Percentiles rank a stretch among this genome's conserved stretches.
These are phyloP conservation scores for Trametes villosa DNA, from an alignment of 768 basidiomycete genomes.

Conservation along the genomic window DNA sequence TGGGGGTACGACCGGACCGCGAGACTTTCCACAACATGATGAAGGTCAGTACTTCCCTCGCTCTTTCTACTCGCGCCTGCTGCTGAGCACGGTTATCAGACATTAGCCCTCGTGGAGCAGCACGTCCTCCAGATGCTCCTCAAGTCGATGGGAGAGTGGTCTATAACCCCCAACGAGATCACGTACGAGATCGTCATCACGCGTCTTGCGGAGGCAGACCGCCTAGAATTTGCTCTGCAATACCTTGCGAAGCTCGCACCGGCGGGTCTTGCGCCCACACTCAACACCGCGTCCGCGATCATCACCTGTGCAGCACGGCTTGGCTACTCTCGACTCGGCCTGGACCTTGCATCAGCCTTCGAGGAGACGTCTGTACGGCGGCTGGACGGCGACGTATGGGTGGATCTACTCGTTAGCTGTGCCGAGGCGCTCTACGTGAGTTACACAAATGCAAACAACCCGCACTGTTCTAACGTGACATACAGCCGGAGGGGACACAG, in stretches of 20 bases:
- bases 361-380: slow-evolving; percentile 59
- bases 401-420: slow-evolving; percentile 65
- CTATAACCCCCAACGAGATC: slow-evolving; percentile 51
- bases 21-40: slow-evolving; percentile 64
- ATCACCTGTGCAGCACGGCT: slow-evolving; percentile 56
- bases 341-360: slow-evolving; percentile 68
- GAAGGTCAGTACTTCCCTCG: slow-evolving; percentile 44
- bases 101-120: not conserved
- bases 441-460: slow-evolving; percentile 10
- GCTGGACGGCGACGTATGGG: slow-evolving; percentile 62
- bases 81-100: not conserved
- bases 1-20: slow-evolving; percentile 52
- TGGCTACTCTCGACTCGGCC: slow-evolving; percentile 65
- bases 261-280: slow-evolving; percentile 52
- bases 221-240: slow-evolving; percentile 70
- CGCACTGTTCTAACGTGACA: not conserved
- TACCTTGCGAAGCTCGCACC: slow-evolving; percentile 61
- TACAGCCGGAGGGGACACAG: slow-evolving; percentile 68
- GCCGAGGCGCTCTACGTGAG: slow-evolving; percentile 72
- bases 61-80: not conserved
- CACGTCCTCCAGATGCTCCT: slow-evolving; percentile 40
- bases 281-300: slow-evolving; percentile 53
- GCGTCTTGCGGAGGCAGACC: slow-evolving; percentile 48
- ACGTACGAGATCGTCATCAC: slow-evolving; percentile 60
- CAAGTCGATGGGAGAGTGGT: slow-evolving; percentile 56